Percentiles rank a stretch among this genome's conserved stretches.
phyloP scores from a whole-genome alignment of 169 alveolate genomes.

The Plasmodium malariae region DNA sequence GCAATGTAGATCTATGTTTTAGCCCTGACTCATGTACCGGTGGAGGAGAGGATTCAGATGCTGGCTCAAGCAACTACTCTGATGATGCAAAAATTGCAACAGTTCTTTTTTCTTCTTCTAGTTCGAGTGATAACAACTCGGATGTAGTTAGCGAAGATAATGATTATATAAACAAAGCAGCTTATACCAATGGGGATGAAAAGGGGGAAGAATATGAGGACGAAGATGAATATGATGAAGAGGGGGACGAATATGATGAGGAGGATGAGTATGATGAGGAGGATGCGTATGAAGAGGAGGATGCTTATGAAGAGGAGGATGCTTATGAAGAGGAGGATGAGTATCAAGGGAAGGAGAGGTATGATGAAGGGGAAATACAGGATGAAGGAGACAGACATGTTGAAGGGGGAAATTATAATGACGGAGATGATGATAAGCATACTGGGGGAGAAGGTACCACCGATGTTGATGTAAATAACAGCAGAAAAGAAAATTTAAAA shows the following conservation, averaged over 20 bases:
- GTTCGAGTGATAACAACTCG: slow-evolving; percentile 23
- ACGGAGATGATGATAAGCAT: neutral
- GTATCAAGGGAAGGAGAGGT: neutral
- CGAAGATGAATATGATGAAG: neutral
- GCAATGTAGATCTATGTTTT: neutral
- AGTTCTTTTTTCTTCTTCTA: slow-evolving; percentile 34
- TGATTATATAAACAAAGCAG: neutral
- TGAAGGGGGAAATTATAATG: neutral
- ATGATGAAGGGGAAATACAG: neutral
- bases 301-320: neutral
- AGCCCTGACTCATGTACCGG: neutral
- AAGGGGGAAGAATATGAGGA: neutral
- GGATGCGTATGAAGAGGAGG: neutral
- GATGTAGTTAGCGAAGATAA: slow-evolving; percentile 11
- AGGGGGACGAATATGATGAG: neutral
- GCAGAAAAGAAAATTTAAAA: neutral
- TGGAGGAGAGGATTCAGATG: slow-evolving; percentile 10
- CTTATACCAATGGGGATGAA: neutral
- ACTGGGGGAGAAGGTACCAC: neutral
- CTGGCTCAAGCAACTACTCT: slow-evolving; percentile 12
- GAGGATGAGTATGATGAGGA: slow-evolving; percentile 8
- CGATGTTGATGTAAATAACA: neutral
- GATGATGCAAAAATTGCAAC: slow-evolving; percentile 27
- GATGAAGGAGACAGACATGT: neutral
- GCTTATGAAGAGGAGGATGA: slow-evolving; percentile 7